Conservation (phyloP, 768 basidiomycete genomes). For the Suillus placidus region DNA sequence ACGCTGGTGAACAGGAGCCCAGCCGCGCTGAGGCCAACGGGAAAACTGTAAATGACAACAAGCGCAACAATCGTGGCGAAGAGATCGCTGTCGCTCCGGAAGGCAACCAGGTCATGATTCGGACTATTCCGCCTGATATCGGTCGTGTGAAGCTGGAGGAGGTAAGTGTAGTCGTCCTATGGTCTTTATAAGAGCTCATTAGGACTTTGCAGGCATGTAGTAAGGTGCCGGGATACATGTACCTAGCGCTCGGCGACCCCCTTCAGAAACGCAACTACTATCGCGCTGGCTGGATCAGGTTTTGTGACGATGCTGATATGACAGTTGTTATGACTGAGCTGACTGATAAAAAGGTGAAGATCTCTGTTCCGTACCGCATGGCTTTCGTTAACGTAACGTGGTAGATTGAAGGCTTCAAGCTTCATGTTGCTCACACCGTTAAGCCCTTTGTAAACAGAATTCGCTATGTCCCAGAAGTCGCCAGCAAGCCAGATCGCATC, state of each 20-base stretch:
- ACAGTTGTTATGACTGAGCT: slow-evolving; percentile 66
- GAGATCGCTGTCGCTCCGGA: slow-evolving; percentile 73
- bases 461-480: slow-evolving; percentile 80
- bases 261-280: slow-evolving; percentile 92
- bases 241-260: slow-evolving; percentile 91
- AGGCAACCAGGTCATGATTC: slow-evolving; percentile 91
- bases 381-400: slow-evolving; percentile 13
- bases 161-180: slow-evolving; percentile 45
- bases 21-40: slow-evolving; percentile 61
- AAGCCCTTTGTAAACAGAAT: slow-evolving; percentile 78
- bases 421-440: slow-evolving; percentile 83
- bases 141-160: slow-evolving; percentile 89
- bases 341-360: slow-evolving; percentile 79
- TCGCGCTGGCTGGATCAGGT: slow-evolving; percentile 92
- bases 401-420: slow-evolving; percentile 93
- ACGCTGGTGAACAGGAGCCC: slow-evolving; percentile 60
- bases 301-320: slow-evolving; percentile 86
- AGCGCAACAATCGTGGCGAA: slow-evolving; percentile 61
- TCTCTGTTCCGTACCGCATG: slow-evolving; percentile 10
- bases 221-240: slow-evolving; percentile 78
- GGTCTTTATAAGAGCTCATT: slow-evolving; percentile 10
- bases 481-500: slow-evolving; percentile 79
- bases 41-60: slow-evolving; percentile 48
- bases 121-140: slow-evolving; percentile 92
- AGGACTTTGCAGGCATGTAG: slow-evolving; percentile 61